Evolutionary conservation across 495 filamentous ascomycete genomes (phyloP).

Genomic region (Xylaria palmicola): DNA sequence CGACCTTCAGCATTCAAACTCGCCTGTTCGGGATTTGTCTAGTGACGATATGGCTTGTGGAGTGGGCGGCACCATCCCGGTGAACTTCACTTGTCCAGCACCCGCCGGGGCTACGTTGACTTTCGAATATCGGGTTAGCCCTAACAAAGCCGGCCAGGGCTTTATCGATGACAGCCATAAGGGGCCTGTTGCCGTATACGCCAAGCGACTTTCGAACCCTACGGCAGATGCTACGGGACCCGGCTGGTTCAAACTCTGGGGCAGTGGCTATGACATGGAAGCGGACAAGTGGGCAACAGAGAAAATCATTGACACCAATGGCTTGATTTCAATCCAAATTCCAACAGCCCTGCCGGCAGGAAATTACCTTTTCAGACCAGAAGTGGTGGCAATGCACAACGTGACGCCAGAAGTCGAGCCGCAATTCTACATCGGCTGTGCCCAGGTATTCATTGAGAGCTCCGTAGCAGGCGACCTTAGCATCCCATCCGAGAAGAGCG

Average conservation of each 20-base stretch:
- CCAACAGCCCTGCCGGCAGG: constrained; percentile 54
- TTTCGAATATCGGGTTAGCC: constrained; percentile 53
- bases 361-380: constrained; percentile 58
- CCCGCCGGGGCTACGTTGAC: constrained; percentile 45
- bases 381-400: constrained; percentile 58
- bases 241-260: constrained; percentile 69
- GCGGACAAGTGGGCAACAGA: constrained; percentile 58
- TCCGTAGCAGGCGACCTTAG: constrained; percentile 30
- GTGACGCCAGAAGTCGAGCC: constrained; percentile 50
- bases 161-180: constrained; percentile 51
- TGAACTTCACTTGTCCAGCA: constrained; percentile 48
- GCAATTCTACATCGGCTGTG: constrained; percentile 59
- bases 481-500: constrained; percentile 37
- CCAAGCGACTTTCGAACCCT: constrained; percentile 53
- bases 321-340: constrained; percentile 50
- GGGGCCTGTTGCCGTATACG: constrained; percentile 62
- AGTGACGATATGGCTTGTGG: constrained; percentile 61
- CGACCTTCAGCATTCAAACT: constrained; percentile 38
- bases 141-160: constrained; percentile 43
- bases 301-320: constrained; percentile 52
- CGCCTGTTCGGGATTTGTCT: constrained; percentile 46
- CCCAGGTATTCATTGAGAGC: constrained; percentile 55
- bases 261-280: constrained; percentile 50
- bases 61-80: constrained; percentile 47
- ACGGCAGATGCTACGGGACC: constrained; percentile 35